Evolutionary conservation across 352 stramenopile species (phyloP).

Genomic region (Pythium guiyangense): DNA sequence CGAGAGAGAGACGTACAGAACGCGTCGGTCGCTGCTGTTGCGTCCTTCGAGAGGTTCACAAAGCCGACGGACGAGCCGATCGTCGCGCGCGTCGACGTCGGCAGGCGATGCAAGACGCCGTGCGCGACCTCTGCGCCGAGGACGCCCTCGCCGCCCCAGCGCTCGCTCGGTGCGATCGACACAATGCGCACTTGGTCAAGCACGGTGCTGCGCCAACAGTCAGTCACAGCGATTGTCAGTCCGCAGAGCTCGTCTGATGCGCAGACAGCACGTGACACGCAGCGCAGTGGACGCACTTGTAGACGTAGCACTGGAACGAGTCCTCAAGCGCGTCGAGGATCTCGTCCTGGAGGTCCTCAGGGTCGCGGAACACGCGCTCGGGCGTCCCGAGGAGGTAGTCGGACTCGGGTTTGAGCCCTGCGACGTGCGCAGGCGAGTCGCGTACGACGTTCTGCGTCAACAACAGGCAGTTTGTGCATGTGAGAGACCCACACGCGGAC

Average conservation of each 20-base stretch:
- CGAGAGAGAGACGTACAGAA: slow-evolving; percentile 48
- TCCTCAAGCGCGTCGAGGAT: slow-evolving; percentile 88
- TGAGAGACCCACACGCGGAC: neutral
- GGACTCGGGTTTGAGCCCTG: slow-evolving; percentile 80
- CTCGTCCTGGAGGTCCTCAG: slow-evolving; percentile 88
- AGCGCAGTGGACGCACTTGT: slow-evolving; percentile 70
- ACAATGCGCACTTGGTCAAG: slow-evolving; percentile 93
- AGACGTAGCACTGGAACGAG: slow-evolving; percentile 97
- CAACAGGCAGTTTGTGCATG: neutral
- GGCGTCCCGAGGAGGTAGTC: slow-evolving; percentile 96
- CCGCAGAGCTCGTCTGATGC: too few relatives aligned
- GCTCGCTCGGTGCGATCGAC: slow-evolving; percentile 70
- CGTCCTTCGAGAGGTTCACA: slow-evolving; percentile 66
- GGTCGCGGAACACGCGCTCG: slow-evolving; percentile 77
- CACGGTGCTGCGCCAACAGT: slow-evolving; percentile 47
- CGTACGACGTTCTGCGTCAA: slow-evolving; percentile 67
- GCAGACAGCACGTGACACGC: too few relatives aligned
- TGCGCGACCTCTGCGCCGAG: slow-evolving; percentile 94
- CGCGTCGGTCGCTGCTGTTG: slow-evolving; percentile 70
- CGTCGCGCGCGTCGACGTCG: slow-evolving; percentile 46
- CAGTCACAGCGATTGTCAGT: neutral
- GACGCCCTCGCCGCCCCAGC: slow-evolving; percentile 90
- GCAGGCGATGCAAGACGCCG: slow-evolving; percentile 95
- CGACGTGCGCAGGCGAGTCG: slow-evolving; percentile 87
- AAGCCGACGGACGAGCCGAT: slow-evolving; percentile 75